Base-by-base conservation (phyloP, 2,329 filamentous ascomycete species). In the Aspergillus phoenicis region DNA sequence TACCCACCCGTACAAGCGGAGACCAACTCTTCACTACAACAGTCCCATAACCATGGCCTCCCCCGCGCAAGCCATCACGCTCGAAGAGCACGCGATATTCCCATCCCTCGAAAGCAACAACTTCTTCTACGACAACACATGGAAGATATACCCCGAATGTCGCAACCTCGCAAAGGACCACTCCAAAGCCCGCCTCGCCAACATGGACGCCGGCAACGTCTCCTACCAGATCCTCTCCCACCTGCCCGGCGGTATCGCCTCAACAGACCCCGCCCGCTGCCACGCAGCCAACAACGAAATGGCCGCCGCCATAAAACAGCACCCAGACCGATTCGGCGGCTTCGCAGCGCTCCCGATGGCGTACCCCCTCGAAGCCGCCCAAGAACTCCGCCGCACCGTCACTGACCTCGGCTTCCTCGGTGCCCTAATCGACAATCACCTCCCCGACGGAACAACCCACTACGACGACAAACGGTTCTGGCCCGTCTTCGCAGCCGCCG, bases 401-500 rank as follows among this genome's bases (percentile, higher is more conserved):
- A 70, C 66, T 4, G 68, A 81, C 52, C 71, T 80, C n/a, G 73
- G 75, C 2, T 83, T 85, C 58, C 74, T 82, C 3, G 82, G 83
- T 0, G 80, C 81, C 1, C 69, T 84, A 45, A 67, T 85, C 8
- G 80, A 82, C 60, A 76, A 79, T 45, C 78, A 79, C 60, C 57
- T 62, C 36, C 10, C 45, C 1, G 65, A 66, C 3, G 78, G 78
- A 0, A 30, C 22, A 4, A 59, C 63, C 11, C 81, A 80, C 65
- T 81, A 81, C 67, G 80, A 84, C 48, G 78, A 76, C 30, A 66
- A 69, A 33, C 70, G 70, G 28, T 83, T 79, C 64, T 78, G 79
- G 61, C 70, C 73, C 2, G 71, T 83, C n/a, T 84, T 79, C 60
- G 69, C 71, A 11, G 72, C 71, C 0, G 79, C 77, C 4, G 72